Conservation (phyloP, 2,329 filamentous ascomycete genomes). For the Nemania sp. region DNA sequence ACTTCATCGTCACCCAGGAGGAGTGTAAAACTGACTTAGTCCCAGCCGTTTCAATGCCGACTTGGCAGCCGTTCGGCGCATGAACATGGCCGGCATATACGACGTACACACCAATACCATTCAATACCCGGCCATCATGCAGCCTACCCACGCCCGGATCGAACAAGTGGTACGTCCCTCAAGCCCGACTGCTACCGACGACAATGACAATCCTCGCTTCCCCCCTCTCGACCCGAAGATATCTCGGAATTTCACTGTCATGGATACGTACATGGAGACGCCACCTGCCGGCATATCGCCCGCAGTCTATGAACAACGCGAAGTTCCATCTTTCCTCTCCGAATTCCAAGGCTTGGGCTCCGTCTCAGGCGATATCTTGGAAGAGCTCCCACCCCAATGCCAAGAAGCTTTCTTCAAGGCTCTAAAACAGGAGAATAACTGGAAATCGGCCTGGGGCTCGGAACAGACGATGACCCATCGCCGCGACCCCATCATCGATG, state of each 20-base stretch:
- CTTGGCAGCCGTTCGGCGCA: slow-evolving; percentile 68
- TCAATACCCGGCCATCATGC: slow-evolving; percentile 85
- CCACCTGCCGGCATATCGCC: slow-evolving; percentile 52
- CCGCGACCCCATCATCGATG: slow-evolving; percentile 61
- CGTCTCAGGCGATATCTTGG: slow-evolving; percentile 66
- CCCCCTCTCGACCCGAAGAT: slow-evolving; percentile 53
- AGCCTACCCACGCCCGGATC: slow-evolving; percentile 84
- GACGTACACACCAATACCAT: slow-evolving; percentile 92
- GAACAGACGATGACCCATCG: slow-evolving; percentile 63
- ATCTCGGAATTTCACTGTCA: slow-evolving; percentile 59
- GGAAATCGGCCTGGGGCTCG: slow-evolving; percentile 74
- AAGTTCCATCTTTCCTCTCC: slow-evolving; percentile 51
- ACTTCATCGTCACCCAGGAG: neutral
- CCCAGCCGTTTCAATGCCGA: slow-evolving; percentile 79
- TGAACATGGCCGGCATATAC: slow-evolving; percentile 77
- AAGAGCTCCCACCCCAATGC: slow-evolving; percentile 70
- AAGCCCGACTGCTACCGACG: slow-evolving; percentile 31
- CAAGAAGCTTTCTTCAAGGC: slow-evolving; percentile 72
- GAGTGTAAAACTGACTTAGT: slow-evolving; percentile 2
- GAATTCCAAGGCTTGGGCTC: slow-evolving; percentile 65
- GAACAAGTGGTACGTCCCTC: slow-evolving; percentile 61
- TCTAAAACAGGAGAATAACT: slow-evolving; percentile 65
- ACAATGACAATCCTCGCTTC: slow-evolving; percentile 45
- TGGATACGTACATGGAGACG: slow-evolving; percentile 58
- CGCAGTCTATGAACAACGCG: slow-evolving; percentile 48